A percentile compares a stretch with the other conserved stretches of the same genome.
Evolutionary conservation across 148 eudicot genomes (phyloP).

Genomic region (Chenopodium album): DNA sequence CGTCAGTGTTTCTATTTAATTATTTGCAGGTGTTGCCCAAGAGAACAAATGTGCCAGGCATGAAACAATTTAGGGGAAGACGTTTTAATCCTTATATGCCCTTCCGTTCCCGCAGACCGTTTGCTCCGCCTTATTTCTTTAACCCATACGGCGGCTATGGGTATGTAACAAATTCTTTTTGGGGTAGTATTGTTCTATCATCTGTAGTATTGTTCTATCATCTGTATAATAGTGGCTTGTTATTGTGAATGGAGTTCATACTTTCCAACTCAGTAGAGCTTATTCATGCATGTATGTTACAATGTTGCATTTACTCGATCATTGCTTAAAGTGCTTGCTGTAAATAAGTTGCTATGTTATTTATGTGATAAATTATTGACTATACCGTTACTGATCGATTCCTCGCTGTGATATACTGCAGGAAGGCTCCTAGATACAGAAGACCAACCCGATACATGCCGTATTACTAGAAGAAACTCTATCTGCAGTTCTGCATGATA

Average conservation of each 20-base stretch:
- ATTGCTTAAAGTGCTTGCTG: too few species aligned
- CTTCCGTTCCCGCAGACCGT: constrained; percentile 44
- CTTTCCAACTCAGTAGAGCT: too few species aligned
- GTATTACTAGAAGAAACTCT: constrained; percentile 47
- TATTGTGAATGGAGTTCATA: too few species aligned
- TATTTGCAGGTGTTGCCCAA: constrained; percentile 67
- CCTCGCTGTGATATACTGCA: constrained; percentile 24
- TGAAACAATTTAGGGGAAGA: constrained; percentile 64
- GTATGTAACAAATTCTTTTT: constrained; percentile 31
- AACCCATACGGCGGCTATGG: constrained; percentile 84
- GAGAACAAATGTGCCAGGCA: constrained; percentile 89
- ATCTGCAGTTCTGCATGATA: neutral
- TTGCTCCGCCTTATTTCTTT: constrained; percentile 47
- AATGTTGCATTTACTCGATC: too few species aligned
- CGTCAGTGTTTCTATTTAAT: neutral
- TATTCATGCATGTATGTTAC: too few species aligned
- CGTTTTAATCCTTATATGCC: constrained; percentile 59
- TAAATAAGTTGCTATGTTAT: too few species aligned
- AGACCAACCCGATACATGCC: constrained; percentile 91
- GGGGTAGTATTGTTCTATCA: neutral
- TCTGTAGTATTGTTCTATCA: too few species aligned
- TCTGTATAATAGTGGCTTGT: too few species aligned
- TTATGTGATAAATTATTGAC: too few species aligned
- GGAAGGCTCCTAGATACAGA: constrained; percentile 89
- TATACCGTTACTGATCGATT: neutral